A percentile compares a stretch with the other conserved stretches of the same genome.
Conservation (phyloP, 768 basidiomycete species). For the Megacollybia marginata region DNA sequence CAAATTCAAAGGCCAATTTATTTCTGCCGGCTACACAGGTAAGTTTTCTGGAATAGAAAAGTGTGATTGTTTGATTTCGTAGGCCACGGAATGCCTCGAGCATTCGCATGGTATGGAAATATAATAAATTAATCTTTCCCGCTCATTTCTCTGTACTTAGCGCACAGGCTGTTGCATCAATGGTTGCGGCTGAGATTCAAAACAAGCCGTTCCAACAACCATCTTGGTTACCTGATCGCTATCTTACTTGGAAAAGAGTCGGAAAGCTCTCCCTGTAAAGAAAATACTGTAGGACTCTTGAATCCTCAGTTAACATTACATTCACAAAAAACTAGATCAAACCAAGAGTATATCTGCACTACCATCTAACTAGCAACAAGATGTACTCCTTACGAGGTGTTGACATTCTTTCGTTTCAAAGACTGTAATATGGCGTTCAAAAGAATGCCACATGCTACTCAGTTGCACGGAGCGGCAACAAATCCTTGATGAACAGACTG, state of each 20-base stretch:
- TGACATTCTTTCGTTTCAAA: too few relatives aligned
- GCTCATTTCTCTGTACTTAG: conserved; percentile 22
- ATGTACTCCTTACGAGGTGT: too few relatives aligned
- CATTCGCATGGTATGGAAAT: conserved; percentile 53
- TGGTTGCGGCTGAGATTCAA: conserved; percentile 45
- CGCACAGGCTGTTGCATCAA: conserved; percentile 53
- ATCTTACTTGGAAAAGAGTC: conserved; percentile 27
- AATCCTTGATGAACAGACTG: too few relatives aligned
- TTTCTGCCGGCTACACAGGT: conserved; percentile 66
- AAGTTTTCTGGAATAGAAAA: too few relatives aligned
- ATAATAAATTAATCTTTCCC: not conserved
- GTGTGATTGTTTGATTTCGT: too few relatives aligned
- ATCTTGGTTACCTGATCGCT: conserved; percentile 56
- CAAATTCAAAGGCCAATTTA: conserved; percentile 51
- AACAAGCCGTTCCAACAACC: conserved; percentile 38
- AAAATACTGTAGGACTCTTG: not conserved
- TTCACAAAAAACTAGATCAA: too few relatives aligned
- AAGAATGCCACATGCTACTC: too few relatives aligned
- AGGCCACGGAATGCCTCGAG: conserved; percentile 70
- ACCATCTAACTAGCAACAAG: too few relatives aligned
- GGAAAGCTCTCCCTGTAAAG: not conserved
- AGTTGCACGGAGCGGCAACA: too few relatives aligned
- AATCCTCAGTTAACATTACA: too few relatives aligned
- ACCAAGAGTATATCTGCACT: too few relatives aligned
- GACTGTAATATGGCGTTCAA: too few relatives aligned